Evolutionary conservation across 2,329 filamentous ascomycete genomes (phyloP).

Genomic region (Alternaria sp.): DNA sequence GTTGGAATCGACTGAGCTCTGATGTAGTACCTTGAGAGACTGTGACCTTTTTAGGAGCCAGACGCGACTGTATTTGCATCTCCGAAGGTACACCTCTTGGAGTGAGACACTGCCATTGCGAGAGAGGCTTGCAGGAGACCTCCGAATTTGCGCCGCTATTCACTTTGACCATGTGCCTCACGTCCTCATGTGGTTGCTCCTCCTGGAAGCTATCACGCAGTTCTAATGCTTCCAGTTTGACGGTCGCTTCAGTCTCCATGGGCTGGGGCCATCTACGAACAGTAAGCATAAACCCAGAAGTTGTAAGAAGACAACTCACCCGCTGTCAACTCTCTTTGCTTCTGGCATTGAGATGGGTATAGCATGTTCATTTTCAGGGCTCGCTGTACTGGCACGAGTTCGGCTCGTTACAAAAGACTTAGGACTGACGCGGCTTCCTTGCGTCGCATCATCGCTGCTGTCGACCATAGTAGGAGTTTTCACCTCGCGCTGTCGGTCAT

Average conservation of each 20-base stretch:
- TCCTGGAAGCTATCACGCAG: constrained; percentile 25
- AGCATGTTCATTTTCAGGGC: constrained; percentile 17
- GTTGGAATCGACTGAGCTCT: constrained; percentile 57
- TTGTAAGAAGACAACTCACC: constrained; percentile 9
- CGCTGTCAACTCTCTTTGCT: constrained; percentile 8
- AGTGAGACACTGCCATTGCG: constrained; percentile 46
- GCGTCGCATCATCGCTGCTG: constrained; percentile 32
- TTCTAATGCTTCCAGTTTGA: constrained; percentile 34
- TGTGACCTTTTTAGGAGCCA: constrained; percentile 25
- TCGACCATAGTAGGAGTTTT: constrained; percentile 32
- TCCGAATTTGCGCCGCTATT: constrained; percentile 23
- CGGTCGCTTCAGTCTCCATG: constrained; percentile 28
- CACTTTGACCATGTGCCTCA: constrained; percentile 20
- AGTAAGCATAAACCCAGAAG: constrained; percentile 6
- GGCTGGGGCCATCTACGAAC: constrained; percentile 24
- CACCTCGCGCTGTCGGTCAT: constrained; percentile 38
- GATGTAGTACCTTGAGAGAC: constrained; percentile 30
- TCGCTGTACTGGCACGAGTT: constrained; percentile 30
- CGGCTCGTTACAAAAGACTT: constrained; percentile 37
- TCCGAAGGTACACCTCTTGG: constrained; percentile 30
- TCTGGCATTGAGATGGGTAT: neutral
- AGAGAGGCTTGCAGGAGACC: constrained; percentile 39
- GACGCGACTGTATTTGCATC: constrained; percentile 26
- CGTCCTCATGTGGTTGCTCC: constrained; percentile 1
- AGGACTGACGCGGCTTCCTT: constrained; percentile 37